Percentiles rank a stretch among this genome's conserved stretches.
phyloP scores from a whole-genome alignment of 306 rosid genomes.

The Carpinus viminea region DNA sequence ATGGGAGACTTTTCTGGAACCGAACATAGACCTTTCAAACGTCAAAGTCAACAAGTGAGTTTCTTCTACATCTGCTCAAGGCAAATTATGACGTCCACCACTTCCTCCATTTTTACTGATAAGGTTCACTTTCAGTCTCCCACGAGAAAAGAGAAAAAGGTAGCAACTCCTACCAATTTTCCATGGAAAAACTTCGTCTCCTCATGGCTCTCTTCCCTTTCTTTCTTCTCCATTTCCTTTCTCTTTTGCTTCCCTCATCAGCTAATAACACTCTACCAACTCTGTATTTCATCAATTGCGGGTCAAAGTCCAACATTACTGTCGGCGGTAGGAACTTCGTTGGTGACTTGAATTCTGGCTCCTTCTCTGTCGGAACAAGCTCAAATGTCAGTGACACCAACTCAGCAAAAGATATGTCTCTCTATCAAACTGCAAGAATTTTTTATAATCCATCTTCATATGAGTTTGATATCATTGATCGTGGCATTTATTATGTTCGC shows the following conservation, averaged over 20 bases:
- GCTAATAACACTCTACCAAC: not conserved
- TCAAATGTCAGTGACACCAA: not conserved
- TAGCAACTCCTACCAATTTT: not conserved
- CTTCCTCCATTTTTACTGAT: too few relatives aligned
- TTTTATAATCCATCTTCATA: not conserved
- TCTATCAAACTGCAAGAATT: constrained; percentile 39
- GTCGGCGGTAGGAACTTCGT: not conserved
- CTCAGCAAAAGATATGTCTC: not conserved
- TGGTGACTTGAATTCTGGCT: constrained; percentile 11
- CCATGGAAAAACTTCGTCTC: constrained; percentile 13
- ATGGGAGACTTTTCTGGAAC: too few relatives aligned
- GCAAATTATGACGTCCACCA: too few relatives aligned
- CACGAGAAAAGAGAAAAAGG: too few relatives aligned
- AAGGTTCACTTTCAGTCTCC: too few relatives aligned
- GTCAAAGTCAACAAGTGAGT: too few relatives aligned
- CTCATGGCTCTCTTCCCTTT: not conserved
- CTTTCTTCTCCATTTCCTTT: constrained; percentile 18
- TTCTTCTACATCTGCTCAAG: too few relatives aligned
- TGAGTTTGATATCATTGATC: not conserved
- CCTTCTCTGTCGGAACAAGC: not conserved
- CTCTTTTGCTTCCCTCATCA: constrained; percentile 32
- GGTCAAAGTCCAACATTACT: not conserved
- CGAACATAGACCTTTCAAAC: too few relatives aligned
- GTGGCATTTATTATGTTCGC: constrained; percentile 39
- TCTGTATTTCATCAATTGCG: constrained; percentile 48